A percentile compares a stretch with the other conserved stretches of the same genome.
Conservation (phyloP, 1,139 yeast species). For the Debaryomycetaceae sp. region DNA sequence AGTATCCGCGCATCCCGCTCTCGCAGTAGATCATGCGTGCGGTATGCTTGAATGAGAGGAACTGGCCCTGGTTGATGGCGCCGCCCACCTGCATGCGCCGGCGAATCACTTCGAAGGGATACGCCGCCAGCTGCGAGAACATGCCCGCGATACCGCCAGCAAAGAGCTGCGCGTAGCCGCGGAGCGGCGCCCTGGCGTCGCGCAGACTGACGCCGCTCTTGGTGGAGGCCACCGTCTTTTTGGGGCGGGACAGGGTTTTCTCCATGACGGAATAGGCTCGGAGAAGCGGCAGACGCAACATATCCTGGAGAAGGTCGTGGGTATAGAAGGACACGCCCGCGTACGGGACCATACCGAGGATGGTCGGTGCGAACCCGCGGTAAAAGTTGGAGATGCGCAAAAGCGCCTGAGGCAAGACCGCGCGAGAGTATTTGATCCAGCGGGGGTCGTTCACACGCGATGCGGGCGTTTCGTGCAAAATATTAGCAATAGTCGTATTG, state of each 20-base stretch:
- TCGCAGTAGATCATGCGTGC: slow-evolving; percentile 53
- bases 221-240: slow-evolving; percentile 9
- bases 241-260: slow-evolving; percentile 3
- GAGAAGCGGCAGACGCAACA: slow-evolving; percentile 50
- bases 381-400: slow-evolving; percentile 61
- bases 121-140: slow-evolving; percentile 92
- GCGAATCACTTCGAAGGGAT: slow-evolving; percentile 91
- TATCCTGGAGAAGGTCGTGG: slow-evolving; percentile 83
- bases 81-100: slow-evolving; percentile 96
- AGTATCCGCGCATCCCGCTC: slow-evolving; percentile 75
- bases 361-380: slow-evolving; percentile 90
- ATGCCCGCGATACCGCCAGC: slow-evolving; percentile 97
- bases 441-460: slow-evolving; percentile 24
- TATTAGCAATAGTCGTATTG: slow-evolving; percentile 38
- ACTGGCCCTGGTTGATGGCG: slow-evolving; percentile 53
- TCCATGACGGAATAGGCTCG: slow-evolving; percentile 45
- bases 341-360: slow-evolving; percentile 92
- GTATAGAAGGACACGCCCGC: slow-evolving; percentile 97
- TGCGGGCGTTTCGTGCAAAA: slow-evolving; percentile 55
- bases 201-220: slow-evolving; percentile 24
- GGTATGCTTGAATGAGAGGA: slow-evolving; percentile 42
- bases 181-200: slow-evolving; percentile 54
- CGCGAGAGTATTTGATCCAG: slow-evolving; percentile 25
- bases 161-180: slow-evolving; percentile 81
- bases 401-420: slow-evolving; percentile 21